Conservation (phyloP, 768 basidiomycete species). For the Lentinus brumalis region DNA sequence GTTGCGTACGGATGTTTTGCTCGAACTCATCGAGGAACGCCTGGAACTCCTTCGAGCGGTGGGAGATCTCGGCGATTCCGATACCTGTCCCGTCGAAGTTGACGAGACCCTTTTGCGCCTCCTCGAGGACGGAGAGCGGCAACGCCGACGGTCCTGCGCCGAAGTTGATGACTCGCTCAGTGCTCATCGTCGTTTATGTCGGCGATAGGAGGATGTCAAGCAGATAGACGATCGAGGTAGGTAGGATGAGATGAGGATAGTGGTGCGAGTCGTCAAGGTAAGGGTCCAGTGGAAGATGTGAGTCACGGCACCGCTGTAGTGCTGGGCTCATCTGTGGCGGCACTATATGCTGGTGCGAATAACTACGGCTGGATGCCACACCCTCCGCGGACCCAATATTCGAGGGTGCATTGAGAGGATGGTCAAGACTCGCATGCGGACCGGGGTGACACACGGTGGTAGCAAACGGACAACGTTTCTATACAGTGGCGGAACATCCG, state of each 20-base stretch:
- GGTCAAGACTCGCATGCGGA: not conserved
- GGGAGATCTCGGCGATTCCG: constrained; percentile 94
- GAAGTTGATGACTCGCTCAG: constrained; percentile 75
- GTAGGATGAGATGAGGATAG: constrained; percentile 1
- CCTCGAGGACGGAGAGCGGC: constrained; percentile 81
- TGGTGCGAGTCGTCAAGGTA: not conserved
- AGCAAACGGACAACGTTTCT: not conserved
- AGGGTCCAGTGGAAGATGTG: not conserved
- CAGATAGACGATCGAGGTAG: not conserved
- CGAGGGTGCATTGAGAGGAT: not conserved
- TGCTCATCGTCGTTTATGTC: constrained; percentile 16
- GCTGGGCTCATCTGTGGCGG: not conserved
- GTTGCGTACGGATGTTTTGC: constrained; percentile 69
- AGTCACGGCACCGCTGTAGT: not conserved
- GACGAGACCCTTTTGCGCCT: constrained; percentile 83
- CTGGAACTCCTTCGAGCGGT: constrained; percentile 89
- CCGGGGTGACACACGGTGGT: not conserved
- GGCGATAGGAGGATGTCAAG: not conserved
- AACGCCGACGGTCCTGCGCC: constrained; percentile 94
- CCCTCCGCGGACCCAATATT: too few species aligned
- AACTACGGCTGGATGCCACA: not conserved
- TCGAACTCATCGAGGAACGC: constrained; percentile 65
- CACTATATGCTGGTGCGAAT: not conserved
- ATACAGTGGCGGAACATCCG: not conserved
- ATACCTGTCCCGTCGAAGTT: constrained; percentile 92